A percentile compares a stretch with the other conserved stretches of the same genome.
These are phyloP conservation scores for Jackrogersella minutella DNA, from an alignment of 495 filamentous ascomycete genomes.

Conservation along the genomic window DNA sequence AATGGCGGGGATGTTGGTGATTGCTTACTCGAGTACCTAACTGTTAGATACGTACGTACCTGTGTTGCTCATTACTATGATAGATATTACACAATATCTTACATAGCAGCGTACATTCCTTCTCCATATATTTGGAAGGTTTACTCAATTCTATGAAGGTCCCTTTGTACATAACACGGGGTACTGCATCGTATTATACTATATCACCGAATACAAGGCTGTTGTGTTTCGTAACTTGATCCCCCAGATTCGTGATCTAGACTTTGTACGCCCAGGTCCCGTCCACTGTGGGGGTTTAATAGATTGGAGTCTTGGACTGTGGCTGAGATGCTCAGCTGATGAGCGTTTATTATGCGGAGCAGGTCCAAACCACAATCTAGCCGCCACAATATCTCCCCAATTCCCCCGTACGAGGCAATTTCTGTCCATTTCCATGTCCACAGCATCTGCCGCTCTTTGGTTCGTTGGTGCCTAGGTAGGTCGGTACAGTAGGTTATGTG, in stretches of 20 bases:
- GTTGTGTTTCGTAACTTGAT: conserved; percentile 17
- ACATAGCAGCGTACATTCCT: background rate
- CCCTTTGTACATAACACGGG: background rate
- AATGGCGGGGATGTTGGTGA: conserved; percentile 5
- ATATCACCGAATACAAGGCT: conserved; percentile 19
- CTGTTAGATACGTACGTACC: background rate
- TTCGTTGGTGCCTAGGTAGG: no score
- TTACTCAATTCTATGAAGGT: background rate
- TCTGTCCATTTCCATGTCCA: no score
- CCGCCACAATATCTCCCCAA: no score
- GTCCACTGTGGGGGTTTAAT: conserved; percentile 25
- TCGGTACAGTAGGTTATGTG: conserved; percentile 22
- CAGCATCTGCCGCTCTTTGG: conserved; percentile 29
- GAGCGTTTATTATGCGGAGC: conserved; percentile 31
- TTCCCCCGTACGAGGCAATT: conserved; percentile 30
- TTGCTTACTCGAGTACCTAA: no score
- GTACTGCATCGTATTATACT: conserved; percentile 33
- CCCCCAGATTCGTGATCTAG: conserved; percentile 18
- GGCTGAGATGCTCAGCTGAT: conserved; percentile 40
- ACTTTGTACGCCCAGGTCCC: no score
- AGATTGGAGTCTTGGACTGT: conserved; percentile 30
- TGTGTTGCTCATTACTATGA: background rate
- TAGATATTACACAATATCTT: background rate
- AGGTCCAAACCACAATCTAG: conserved; percentile 15
- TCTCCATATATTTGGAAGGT: no score